phyloP scores from a whole-genome alignment of 306 rosid genomes.

The Cyclanthera cordifolia region DNA sequence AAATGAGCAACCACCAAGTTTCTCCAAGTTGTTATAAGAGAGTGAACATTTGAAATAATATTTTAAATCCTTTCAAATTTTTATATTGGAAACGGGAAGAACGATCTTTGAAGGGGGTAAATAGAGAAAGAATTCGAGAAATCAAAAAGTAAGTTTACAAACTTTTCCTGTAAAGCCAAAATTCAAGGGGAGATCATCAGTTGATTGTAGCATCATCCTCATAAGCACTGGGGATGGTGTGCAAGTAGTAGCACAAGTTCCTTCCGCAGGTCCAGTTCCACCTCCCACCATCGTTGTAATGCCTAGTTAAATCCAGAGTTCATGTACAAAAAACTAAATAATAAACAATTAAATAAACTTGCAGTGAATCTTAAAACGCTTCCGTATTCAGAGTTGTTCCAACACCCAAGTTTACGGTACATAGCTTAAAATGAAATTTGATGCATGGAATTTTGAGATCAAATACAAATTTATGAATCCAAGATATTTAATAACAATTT shows the following conservation, averaged over 20 bases:
- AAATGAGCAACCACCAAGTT: not conserved
- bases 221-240: slow-evolving; percentile 70
- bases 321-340: slow-evolving; percentile 5
- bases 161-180: slow-evolving; percentile 92
- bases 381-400: slow-evolving; percentile 9
- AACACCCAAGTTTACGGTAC: not conserved
- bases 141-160: slow-evolving; percentile 8
- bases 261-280: slow-evolving; percentile 91
- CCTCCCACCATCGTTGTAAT: slow-evolving; percentile 87
- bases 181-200: slow-evolving; percentile 75
- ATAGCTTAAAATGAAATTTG: not conserved
- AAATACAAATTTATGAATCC: not conserved
- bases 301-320: slow-evolving; percentile 36
- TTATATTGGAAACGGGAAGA: not conserved
- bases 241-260: slow-evolving; percentile 92
- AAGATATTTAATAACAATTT: not conserved
- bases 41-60: not conserved
- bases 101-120: not conserved
- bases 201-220: slow-evolving; percentile 82
- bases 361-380: slow-evolving; percentile 62
- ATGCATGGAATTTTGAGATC: not conserved
- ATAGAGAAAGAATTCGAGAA: not conserved
- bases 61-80: not conserved
- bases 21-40: not conserved
- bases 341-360: not conserved